A percentile compares a stretch with the other conserved stretches of the same genome.
These are phyloP conservation scores for Podospora pseudoanserina DNA, from an alignment of 495 filamentous ascomycete genomes.

Conservation along the genomic window DNA sequence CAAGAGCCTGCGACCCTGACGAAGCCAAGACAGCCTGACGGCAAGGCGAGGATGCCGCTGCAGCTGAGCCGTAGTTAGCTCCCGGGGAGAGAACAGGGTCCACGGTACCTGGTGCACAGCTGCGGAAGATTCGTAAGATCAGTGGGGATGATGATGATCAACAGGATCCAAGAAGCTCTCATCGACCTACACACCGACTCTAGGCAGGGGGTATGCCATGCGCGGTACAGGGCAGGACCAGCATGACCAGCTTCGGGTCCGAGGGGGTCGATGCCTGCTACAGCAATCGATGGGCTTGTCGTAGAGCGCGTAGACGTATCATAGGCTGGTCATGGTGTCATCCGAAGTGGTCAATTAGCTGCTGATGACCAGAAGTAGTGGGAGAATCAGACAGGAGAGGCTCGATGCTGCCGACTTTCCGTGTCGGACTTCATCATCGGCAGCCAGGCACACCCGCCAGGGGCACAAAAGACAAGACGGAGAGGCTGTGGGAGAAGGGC, in stretches of 20 bases:
- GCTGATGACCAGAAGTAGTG: background rate
- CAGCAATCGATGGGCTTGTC: background rate
- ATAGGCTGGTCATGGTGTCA: background rate
- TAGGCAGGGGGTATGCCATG: constrained; percentile 7
- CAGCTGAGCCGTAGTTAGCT: constrained; percentile 17
- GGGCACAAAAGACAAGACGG: too few species aligned
- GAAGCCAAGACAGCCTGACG: background rate
- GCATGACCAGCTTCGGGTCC: constrained; percentile 5
- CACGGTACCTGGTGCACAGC: constrained; percentile 11
- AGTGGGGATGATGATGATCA: constrained; percentile 14
- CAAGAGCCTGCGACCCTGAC: background rate
- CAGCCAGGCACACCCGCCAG: background rate
- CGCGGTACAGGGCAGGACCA: background rate
- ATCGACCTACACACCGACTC: background rate
- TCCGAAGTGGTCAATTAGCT: background rate
- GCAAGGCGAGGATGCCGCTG: constrained; percentile 17
- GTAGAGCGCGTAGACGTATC: background rate
- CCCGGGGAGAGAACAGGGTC: constrained; percentile 9
- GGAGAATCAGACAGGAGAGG: background rate
- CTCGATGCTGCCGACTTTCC: background rate
- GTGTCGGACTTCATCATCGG: background rate
- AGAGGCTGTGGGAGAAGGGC: too few species aligned
- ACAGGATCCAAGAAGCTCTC: constrained; percentile 3
- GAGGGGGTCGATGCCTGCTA: constrained; percentile 7
- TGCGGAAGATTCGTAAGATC: background rate